Base-by-base conservation (phyloP, 2,329 filamentous ascomycete genomes). In the Aspergillus phoenicis region DNA sequence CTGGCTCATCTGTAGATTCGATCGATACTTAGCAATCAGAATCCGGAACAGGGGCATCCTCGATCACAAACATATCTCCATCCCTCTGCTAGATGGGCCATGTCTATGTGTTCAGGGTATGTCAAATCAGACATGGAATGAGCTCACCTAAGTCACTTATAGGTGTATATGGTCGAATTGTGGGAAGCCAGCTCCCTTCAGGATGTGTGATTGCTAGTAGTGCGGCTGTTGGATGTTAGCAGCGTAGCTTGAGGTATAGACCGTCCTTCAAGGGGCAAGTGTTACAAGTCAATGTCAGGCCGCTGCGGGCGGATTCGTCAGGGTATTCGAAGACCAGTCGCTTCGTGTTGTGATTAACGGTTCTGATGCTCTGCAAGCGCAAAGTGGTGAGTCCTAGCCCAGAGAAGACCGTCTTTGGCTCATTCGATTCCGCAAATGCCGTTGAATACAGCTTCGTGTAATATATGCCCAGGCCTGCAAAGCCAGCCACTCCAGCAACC, bases 131-230 rank as follows among this genome's bases (percentile, higher is more conserved):
- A 13, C 22, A 24, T 11, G 47, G 36, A 11, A 30, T 38, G 13
- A 33, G 63, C 75, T 47, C 75, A 85, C 84, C 77, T 15, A 81
- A 75, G 45, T 81, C 73, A 64, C 80, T 86, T 55, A 89, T 78
- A 0, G 89, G 89, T 0, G 88, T 90, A 66, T 91, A 91, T 0
- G 88, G 89, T 45, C 89, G 80, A 10, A 88, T 73, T 1, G 85
- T 84, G 0, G 89, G 88, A 3, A 87, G 70, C 78, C 81, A 85
- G 52, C 79, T 73, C 6, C 84, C 85, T 10, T 82, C 74, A 0
- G 88, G 87, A 64, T 84, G 85, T 2, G 87, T 83, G 41, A 85
- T 71, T 1, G 87, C 87, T 39, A 91, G 78, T 2, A 91, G 76
- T 2, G 88, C 82, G 75, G 78, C 82, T 83, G 28, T 10, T 22